A percentile compares a stretch with the other conserved stretches of the same genome.
Conservation (phyloP, 805 yeast genomes). For the Cephaloascus albidus region DNA sequence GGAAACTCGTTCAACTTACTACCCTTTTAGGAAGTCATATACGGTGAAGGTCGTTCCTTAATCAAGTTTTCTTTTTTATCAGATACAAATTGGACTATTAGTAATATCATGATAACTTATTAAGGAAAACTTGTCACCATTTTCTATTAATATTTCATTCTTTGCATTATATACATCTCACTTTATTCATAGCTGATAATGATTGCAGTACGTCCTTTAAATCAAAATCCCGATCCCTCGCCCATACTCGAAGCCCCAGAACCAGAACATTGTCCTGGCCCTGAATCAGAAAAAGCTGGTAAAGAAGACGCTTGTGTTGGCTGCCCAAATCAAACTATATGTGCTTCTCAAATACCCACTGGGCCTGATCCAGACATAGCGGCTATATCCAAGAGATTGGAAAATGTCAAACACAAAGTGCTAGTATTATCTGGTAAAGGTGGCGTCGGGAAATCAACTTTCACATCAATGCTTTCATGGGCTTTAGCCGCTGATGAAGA, state of each 20-base stretch:
- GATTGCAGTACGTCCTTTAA: constrained; percentile 2
- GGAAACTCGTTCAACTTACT: no score
- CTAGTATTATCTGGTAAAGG: constrained; percentile 78
- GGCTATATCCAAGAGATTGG: constrained; percentile 56
- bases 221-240: constrained; percentile 1
- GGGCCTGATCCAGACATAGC: constrained; percentile 96
- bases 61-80: no score
- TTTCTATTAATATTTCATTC: no score
- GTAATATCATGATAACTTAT: no score
- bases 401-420: constrained; percentile 66
- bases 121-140: no score
- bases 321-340: constrained; percentile 87
- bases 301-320: constrained; percentile 89
- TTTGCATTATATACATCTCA: no score
- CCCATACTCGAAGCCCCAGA: constrained; percentile 48
- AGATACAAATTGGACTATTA: no score
- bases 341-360: constrained; percentile 73
- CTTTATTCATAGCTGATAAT: no score
- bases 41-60: no score
- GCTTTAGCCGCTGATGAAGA: constrained; percentile 77
- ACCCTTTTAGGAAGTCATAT: background rate
- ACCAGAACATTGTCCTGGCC: constrained; percentile 99
- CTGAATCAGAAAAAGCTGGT: constrained; percentile 91
- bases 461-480: constrained; percentile 94
- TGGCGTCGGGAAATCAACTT: constrained; percentile 97